Conservation (phyloP, 169 alveolate species). For the Plasmodium adleri region DNA sequence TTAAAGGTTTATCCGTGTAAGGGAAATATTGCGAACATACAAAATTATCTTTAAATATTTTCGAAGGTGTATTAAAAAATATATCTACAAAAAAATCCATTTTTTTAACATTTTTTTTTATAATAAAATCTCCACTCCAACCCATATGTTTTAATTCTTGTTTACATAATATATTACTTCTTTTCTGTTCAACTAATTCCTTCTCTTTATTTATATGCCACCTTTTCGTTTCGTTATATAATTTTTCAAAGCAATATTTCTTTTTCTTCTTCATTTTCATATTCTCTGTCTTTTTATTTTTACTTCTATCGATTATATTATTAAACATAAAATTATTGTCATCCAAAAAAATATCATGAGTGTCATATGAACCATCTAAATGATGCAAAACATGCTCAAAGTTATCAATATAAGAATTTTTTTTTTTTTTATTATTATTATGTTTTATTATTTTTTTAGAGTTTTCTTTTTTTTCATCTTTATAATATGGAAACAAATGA, state of each 20-base stretch:
- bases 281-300: not conserved
- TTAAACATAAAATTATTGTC: not conserved
- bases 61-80: not conserved
- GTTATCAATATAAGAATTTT: not conserved
- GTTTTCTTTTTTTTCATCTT: not conserved
- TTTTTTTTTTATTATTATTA: not conserved
- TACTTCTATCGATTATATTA: not conserved
- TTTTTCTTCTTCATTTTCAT: not conserved
- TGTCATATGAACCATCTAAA: too few species aligned
- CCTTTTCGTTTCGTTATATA: slow-evolving; percentile 34
- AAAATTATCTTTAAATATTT: slow-evolving; percentile 10
- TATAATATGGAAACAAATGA: slow-evolving; percentile 34
- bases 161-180: slow-evolving; percentile 41
- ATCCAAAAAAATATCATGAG: too few species aligned
- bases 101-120: slow-evolving; percentile 45
- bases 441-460: not conserved
- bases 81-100: slow-evolving; percentile 43
- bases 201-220: slow-evolving; percentile 39
- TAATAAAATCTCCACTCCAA: slow-evolving; percentile 64
- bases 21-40: slow-evolving; percentile 26
- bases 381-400: too few species aligned
- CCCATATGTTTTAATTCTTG: slow-evolving; percentile 58
- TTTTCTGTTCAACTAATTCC: slow-evolving; percentile 30
- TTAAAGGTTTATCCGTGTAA: not conserved
- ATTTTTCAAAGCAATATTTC: slow-evolving; percentile 33